Percentiles rank a stretch among this genome's conserved stretches.
Conservation (phyloP, 352 stramenopile species). For the Globisporangium yorkense region DNA sequence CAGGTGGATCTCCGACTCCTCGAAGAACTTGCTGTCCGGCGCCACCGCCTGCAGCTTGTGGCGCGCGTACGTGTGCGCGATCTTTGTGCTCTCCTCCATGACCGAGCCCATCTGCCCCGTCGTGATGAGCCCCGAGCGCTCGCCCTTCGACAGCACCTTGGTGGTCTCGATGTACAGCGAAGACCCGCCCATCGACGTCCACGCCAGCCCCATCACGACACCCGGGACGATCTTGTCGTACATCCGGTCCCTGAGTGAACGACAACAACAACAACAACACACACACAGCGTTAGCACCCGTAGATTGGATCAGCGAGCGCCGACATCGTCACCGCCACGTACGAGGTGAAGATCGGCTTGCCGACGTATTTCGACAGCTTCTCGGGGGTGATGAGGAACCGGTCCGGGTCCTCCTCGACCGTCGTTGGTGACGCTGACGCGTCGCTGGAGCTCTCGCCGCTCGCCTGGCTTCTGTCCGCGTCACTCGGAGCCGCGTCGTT, state of each 20-base stretch:
- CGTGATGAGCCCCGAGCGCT: slow-evolving; percentile 56
- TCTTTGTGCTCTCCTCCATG: slow-evolving; percentile 98
- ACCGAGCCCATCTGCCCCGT: slow-evolving; percentile 97
- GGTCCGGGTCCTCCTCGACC: slow-evolving; percentile 29
- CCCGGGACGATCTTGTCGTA: slow-evolving; percentile 93
- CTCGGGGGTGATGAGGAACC: slow-evolving; percentile 90
- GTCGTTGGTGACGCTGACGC: slow-evolving; percentile 1
- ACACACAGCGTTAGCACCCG: background rate
- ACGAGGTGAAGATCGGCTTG: slow-evolving; percentile 96
- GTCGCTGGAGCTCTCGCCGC: slow-evolving; percentile 18
- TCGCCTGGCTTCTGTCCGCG: slow-evolving; percentile 26
- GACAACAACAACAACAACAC: slow-evolving; percentile 7
- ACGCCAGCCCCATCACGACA: slow-evolving; percentile 99
- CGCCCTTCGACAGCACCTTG: slow-evolving; percentile 58
- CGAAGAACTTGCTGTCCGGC: slow-evolving; percentile 91
- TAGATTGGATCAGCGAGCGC: too few species aligned
- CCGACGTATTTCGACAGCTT: slow-evolving; percentile 98
- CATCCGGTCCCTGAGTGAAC: slow-evolving; percentile 85
- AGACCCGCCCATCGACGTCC: slow-evolving; percentile 97
- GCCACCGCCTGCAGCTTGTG: slow-evolving; percentile 68
- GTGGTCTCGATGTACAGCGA: slow-evolving; percentile 98
- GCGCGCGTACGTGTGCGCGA: slow-evolving; percentile 93
- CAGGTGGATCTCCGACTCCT: slow-evolving; percentile 95
- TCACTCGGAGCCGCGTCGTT: too few species aligned
- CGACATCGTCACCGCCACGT: slow-evolving; percentile 19